These are phyloP conservation scores for Aspergillus campestris DNA, from an alignment of 495 filamentous ascomycete genomes.

Conservation along the genomic window DNA sequence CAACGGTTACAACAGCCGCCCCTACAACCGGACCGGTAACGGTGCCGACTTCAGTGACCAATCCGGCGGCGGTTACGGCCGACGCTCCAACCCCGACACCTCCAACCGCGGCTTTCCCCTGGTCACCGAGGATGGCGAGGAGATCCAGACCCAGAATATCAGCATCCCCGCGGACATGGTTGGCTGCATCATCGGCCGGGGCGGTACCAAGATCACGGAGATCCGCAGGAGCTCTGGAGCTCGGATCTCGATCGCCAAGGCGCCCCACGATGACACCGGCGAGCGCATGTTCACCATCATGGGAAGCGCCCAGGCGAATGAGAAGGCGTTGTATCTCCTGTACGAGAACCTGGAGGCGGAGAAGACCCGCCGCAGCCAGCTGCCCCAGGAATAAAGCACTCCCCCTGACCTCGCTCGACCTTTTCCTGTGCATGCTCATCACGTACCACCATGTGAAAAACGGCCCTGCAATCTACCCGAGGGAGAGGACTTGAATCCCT, in stretches of 20 bases:
- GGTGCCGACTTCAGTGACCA: slow-evolving; percentile 95
- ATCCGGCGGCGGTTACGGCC: slow-evolving; percentile 50
- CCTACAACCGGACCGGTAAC: slow-evolving; percentile 89
- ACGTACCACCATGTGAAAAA: too few relatives aligned
- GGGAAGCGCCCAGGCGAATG: slow-evolving; percentile 82
- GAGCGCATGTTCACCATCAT: slow-evolving; percentile 99
- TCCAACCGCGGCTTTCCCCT: slow-evolving; percentile 65
- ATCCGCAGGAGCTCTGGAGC: slow-evolving; percentile 94
- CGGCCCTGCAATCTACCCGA: too few relatives aligned
- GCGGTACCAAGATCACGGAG: slow-evolving; percentile 92
- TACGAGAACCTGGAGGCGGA: slow-evolving; percentile 99
- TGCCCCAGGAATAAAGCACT: slow-evolving; percentile 54
- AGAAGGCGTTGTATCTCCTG: slow-evolving; percentile 88
- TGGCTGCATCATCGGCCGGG: slow-evolving; percentile 95
- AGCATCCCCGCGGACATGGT: slow-evolving; percentile 99
- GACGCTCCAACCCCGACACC: slow-evolving; percentile 74
- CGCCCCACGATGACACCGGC: slow-evolving; percentile 91
- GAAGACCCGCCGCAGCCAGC: slow-evolving; percentile 89
- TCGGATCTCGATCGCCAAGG: slow-evolving; percentile 96
- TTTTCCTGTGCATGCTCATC: background rate
- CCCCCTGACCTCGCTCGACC: background rate
- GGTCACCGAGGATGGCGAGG: slow-evolving; percentile 90
- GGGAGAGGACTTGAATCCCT: too few relatives aligned
- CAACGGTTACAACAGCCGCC: slow-evolving; percentile 52
- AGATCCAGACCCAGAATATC: slow-evolving; percentile 98